Base-by-base conservation (phyloP, 2,329 filamentous ascomycete species). In the Aureobasidium sp. region DNA sequence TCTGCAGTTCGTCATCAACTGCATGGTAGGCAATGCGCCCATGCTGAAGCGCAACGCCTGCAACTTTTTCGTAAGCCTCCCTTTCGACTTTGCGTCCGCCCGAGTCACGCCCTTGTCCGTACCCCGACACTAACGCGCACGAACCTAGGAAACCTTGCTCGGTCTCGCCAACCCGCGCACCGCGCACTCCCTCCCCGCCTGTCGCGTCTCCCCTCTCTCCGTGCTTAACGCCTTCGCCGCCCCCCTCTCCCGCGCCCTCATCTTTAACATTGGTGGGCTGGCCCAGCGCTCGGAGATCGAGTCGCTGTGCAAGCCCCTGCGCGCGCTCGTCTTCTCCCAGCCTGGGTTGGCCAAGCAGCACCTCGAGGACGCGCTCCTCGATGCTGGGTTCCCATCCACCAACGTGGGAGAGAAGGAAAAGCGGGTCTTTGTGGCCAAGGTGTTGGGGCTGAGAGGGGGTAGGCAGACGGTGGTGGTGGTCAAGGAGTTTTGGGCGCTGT, bases 21-120 rank as follows among this genome's bases (percentile, higher is more conserved):
- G 89, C 8, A 76, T 95, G 7, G 82, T 86, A 47, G 87, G 87
- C 14, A 84, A 81, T 34, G 90, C 94, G 63, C 85, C 88, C 0
- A 76, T 95, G 11, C 88, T 89, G 0, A 95, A 94, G 74, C 82
- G 82, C 34, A 84, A 88, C 2, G 84, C 90, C 1, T 84, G 86
- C 9, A 84, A 88, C 31, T 89, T 95, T 65, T 94, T 90, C 89
- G 86, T 62, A 56, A 62, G 60, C 51, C 36, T 17, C 22, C 4
- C 12, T 42, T 1, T 55, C 36, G 48, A 25, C 39, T 29, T 29
- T 12, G 20, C 27, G 4, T 56, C 52, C 17, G 25, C 41, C 31
- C 14, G 29, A 25, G 7, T 22, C 3, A 4, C 42, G 5, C 17
- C n/a, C 22, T 15, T 39, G 6, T 25, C 6, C 39, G 17, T 41